Conservation (phyloP, 78 protist species). For the Dictyostelium purpureum region DNA sequence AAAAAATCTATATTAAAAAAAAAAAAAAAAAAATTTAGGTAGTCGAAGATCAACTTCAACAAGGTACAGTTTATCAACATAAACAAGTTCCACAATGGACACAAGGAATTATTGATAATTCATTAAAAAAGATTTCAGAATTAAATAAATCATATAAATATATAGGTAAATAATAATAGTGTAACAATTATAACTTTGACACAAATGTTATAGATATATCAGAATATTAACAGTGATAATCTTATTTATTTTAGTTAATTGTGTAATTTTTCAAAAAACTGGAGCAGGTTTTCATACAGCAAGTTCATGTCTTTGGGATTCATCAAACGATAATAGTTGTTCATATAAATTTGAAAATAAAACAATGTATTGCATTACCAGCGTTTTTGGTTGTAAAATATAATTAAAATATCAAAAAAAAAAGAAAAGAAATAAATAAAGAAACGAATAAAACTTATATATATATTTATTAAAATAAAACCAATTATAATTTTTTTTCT, state of each 20-base stretch:
- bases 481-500: not conserved
- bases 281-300: slow-evolving; percentile 92
- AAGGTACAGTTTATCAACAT: slow-evolving; percentile 44
- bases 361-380: slow-evolving; percentile 79
- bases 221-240: too few species aligned
- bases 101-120: slow-evolving; percentile 74
- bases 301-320: slow-evolving; percentile 88
- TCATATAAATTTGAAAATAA: slow-evolving; percentile 86
- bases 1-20: not conserved
- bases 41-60: slow-evolving; percentile 45
- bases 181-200: not conserved
- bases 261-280: slow-evolving; percentile 86
- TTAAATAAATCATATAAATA: slow-evolving; percentile 89
- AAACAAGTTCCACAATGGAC: slow-evolving; percentile 88
- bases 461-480: not conserved
- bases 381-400: slow-evolving; percentile 64
- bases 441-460: not conserved
- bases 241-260: slow-evolving; percentile 74
- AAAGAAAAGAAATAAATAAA: not conserved
- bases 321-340: slow-evolving; percentile 66
- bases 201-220: too few species aligned
- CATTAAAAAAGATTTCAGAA: slow-evolving; percentile 78
- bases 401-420: not conserved
- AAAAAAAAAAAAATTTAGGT: slow-evolving; percentile 19
- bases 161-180: slow-evolving; percentile 24